Base-by-base conservation (phyloP, 352 stramenopile genomes). In the Phytopythium aichiense region DNA sequence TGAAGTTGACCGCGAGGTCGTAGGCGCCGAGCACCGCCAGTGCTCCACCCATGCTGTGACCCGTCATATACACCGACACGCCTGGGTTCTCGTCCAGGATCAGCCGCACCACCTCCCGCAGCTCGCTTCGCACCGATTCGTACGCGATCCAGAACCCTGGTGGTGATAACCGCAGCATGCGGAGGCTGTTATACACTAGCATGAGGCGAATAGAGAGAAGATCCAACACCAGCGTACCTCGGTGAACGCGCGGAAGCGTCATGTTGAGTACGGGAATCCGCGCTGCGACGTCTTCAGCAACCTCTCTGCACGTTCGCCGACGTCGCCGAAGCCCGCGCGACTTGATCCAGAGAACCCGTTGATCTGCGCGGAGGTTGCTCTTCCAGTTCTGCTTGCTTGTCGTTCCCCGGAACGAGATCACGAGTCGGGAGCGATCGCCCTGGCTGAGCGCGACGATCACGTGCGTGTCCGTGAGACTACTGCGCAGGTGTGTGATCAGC, bases 11-110 rank as follows among this genome's bases (percentile, higher is more conserved):
- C 3, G 84, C 84, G 20, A 94, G 71, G 61, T 96, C 88, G 63
- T 95, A 94, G 5, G 86, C 88, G 31, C 83, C 87, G 20, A 98
- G 69, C 16, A 96, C 87, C 0, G 95, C 91, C 28, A 98, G 71
- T 6, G 90, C 88, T 13, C 89, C 95, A 23, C 95, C 95, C 66
- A 98, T 88, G 53, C 83, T 96, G 70, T 98, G 94, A 0, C 95
- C 95, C 13, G 91, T 97, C 13, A 98, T 68, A 65, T 96, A 98
- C 11, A 98, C 77, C 7, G 74, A 86, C n/a, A 91, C 73, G n/a
- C 85, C 82, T 3, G 86, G 84, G 30, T 94, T 84, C 67, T 94
- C 86, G 50, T 94, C 81, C 30, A 94, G 56, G 16, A 94, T 83
- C 22, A 94, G 70, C 8, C 84, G 80, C 50, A 87, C 79, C 22